phyloP scores from a whole-genome alignment of 164 flowering plant genomes.

The Tinospora cordifolia region DNA sequence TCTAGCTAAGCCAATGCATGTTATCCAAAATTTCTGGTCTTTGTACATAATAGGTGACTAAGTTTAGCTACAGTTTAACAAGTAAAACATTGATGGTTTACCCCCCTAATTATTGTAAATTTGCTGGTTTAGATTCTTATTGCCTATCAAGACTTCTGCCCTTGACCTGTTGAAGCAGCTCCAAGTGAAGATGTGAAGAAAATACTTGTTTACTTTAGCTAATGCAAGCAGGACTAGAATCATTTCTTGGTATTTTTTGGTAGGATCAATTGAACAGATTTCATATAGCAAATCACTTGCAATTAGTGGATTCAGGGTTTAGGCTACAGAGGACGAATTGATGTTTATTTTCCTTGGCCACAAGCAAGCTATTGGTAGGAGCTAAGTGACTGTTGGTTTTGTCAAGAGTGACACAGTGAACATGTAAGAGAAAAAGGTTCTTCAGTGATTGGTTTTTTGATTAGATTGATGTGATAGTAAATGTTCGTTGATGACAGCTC shows the following conservation, averaged over 20 bases:
- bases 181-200: not conserved
- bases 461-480: no score
- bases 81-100: not conserved
- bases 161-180: not conserved
- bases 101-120: not conserved
- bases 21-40: not conserved
- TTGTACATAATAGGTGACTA: no score
- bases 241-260: not conserved
- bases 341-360: not conserved
- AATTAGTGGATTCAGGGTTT: not conserved
- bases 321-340: not conserved
- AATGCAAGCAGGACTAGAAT: not conserved
- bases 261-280: not conserved
- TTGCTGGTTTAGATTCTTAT: not conserved
- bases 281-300: not conserved
- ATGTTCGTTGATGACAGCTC: no score
- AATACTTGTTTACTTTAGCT: not conserved
- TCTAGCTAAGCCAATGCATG: constrained; percentile 19
- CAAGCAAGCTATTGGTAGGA: not conserved
- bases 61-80: no score
- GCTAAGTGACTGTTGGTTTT: not conserved
- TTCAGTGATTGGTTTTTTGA: not conserved
- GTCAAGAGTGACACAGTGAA: not conserved
- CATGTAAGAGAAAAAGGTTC: not conserved
- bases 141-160: not conserved